A percentile compares a stretch with the other conserved stretches of the same genome.
phyloP scores from a whole-genome alignment of 1,139 yeast species.

The Saccharomyces hybrid region DNA sequence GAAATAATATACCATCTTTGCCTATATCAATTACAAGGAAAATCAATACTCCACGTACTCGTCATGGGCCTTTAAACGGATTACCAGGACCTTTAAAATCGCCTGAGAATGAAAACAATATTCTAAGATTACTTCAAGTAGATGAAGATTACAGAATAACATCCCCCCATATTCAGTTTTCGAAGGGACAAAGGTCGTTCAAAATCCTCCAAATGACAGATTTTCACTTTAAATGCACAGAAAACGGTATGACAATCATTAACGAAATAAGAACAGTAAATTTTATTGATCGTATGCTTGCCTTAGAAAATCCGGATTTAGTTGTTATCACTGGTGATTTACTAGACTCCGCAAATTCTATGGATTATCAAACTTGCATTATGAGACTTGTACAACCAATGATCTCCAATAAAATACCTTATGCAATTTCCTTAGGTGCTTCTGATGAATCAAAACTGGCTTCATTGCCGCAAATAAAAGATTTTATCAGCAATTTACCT shows the following conservation, averaged over 20 bases:
- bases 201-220: conserved; percentile 78
- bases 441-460: conserved; percentile 26
- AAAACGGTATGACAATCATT: conserved; percentile 23
- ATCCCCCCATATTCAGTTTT: neutral
- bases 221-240: conserved; percentile 62
- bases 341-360: conserved; percentile 45
- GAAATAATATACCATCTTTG: conserved; percentile 3
- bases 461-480: conserved; percentile 16
- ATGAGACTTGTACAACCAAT: conserved; percentile 65
- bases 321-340: conserved; percentile 77
- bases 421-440: conserved; percentile 62
- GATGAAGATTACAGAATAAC: neutral
- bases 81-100: neutral
- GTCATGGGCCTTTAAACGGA: neutral
- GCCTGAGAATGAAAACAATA: neutral
- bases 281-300: conserved; percentile 52
- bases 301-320: conserved; percentile 62
- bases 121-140: neutral
- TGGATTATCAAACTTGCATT: conserved; percentile 64
- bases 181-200: conserved; percentile 29
- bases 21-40: conserved; percentile 12
- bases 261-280: conserved; percentile 41
- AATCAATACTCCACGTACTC: neutral
- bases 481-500: conserved; percentile 23
- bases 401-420: conserved; percentile 56